Evolutionary conservation across 495 filamentous ascomycete species (phyloP).

Genomic region (Immersiella caudata): DNA sequence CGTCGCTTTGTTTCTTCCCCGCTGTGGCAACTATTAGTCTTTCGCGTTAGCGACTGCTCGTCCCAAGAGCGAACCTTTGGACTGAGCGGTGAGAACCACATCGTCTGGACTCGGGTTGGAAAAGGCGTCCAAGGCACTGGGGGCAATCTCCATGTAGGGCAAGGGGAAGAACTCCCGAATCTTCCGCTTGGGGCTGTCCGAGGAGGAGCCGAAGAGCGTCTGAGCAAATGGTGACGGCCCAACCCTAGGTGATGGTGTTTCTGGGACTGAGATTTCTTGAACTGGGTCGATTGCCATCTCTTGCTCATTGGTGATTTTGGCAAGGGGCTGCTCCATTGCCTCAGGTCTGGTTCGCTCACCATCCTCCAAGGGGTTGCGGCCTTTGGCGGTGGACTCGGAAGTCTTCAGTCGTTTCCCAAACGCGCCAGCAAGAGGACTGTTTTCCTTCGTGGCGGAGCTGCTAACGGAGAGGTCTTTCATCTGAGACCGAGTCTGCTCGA

Average conservation of each 20-base stretch:
- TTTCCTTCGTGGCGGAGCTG: constrained; percentile 30
- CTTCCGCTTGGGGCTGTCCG: constrained; percentile 36
- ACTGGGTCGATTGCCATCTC: neutral
- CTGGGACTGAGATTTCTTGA: neutral
- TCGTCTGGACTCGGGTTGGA: constrained; percentile 93
- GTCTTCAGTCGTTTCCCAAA: constrained; percentile 39
- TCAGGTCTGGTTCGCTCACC: constrained; percentile 23
- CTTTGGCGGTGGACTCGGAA: constrained; percentile 29
- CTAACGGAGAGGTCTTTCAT: constrained; percentile 33
- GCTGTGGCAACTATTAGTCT: constrained; percentile 49
- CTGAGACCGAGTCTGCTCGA: constrained; percentile 35
- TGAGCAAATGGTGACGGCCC: constrained; percentile 70
- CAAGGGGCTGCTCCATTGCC: constrained; percentile 1
- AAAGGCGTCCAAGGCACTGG: constrained; percentile 62
- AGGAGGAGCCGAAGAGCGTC: constrained; percentile 60
- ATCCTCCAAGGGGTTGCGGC: constrained; percentile 23
- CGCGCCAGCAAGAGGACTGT: constrained; percentile 22
- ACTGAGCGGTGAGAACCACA: constrained; percentile 82
- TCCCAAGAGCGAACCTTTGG: constrained; percentile 74
- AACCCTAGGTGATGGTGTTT: constrained; percentile 7
- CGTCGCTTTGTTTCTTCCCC: constrained; percentile 47
- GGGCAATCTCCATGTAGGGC: constrained; percentile 52
- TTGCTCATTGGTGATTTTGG: neutral
- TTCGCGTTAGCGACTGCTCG: constrained; percentile 40
- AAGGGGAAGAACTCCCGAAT: constrained; percentile 50